These are phyloP conservation scores for Chaetomiaceae sp. DNA, from an alignment of 2,329 filamentous ascomycete species.

Conservation along the genomic window DNA sequence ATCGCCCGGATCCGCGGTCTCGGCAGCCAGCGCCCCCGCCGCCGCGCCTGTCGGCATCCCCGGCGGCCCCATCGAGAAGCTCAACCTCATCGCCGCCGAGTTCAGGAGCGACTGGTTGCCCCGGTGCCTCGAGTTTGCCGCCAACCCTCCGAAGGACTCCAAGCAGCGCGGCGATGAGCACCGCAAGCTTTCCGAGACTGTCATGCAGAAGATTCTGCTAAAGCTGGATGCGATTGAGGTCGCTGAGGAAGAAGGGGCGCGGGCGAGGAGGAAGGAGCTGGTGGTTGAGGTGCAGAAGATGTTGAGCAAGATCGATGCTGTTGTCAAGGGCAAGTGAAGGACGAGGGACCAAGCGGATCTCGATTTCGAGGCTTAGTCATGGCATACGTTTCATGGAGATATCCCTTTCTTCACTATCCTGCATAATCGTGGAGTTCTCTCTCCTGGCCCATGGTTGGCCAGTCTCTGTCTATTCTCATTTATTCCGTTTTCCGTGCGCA, in stretches of 20 bases:
- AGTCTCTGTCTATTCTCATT: too few relatives aligned
- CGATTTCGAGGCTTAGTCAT: too few relatives aligned
- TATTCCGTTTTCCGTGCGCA: too few relatives aligned
- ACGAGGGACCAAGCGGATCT: not conserved
- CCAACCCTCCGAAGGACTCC: constrained; percentile 57
- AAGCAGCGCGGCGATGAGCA: constrained; percentile 71
- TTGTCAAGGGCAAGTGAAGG: constrained; percentile 10
- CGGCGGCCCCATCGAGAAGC: constrained; percentile 52
- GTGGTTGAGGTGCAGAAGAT: constrained; percentile 67
- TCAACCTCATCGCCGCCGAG: constrained; percentile 61
- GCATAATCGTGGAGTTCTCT: too few relatives aligned
- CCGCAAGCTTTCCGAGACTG: constrained; percentile 68
- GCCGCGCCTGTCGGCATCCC: constrained; percentile 37
- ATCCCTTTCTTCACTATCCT: not conserved
- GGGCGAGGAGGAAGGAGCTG: constrained; percentile 63
- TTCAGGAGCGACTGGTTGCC: constrained; percentile 64
- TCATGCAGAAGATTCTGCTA: constrained; percentile 69
- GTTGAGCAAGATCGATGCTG: constrained; percentile 59
- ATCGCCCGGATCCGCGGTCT: constrained; percentile 28
- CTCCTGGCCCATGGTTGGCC: too few relatives aligned
- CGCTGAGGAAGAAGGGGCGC: constrained; percentile 61
- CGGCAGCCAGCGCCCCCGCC: constrained; percentile 28
- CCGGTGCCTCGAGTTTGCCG: constrained; percentile 57
- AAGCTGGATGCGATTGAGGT: constrained; percentile 75
- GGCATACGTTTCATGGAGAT: not conserved